phyloP scores from a whole-genome alignment of 306 rosid genomes.

The Pterocarpus macrocarpus region DNA sequence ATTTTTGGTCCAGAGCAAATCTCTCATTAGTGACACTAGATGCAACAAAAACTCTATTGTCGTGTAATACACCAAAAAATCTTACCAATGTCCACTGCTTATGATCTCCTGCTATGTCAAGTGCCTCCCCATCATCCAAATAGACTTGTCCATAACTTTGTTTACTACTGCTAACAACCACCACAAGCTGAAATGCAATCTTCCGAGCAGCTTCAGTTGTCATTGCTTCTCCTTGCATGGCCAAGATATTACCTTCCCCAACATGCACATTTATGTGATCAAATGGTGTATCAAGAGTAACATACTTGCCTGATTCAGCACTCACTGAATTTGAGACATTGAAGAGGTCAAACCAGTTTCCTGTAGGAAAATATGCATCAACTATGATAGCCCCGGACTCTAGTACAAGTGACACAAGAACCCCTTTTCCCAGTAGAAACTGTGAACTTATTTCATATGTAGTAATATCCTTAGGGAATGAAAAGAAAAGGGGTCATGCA shows the following conservation, averaged over 20 bases:
- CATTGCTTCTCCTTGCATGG: slow-evolving; percentile 79
- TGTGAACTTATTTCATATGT: slow-evolving; percentile 78
- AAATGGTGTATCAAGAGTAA: slow-evolving; percentile 71
- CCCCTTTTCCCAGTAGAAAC: slow-evolving; percentile 77
- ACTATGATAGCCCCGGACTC: slow-evolving; percentile 62
- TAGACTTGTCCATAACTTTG: slow-evolving; percentile 71
- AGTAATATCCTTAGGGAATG: slow-evolving; percentile 78
- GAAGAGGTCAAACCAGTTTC: slow-evolving; percentile 92
- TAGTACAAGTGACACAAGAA: slow-evolving; percentile 81
- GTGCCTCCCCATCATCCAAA: slow-evolving; percentile 80
- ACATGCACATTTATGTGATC: slow-evolving; percentile 84
- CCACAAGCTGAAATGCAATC: slow-evolving; percentile 71
- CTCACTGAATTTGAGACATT: slow-evolving; percentile 67
- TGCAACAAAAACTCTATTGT: slow-evolving; percentile 41
- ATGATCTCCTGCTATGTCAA: slow-evolving; percentile 62
- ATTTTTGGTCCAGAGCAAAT: slow-evolving; percentile 65
- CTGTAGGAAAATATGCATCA: slow-evolving; percentile 82
- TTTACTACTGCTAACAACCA: slow-evolving; percentile 51
- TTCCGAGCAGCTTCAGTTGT: slow-evolving; percentile 58
- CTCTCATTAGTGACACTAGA: slow-evolving; percentile 69
- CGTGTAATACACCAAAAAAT: slow-evolving; percentile 51
- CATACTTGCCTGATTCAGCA: slow-evolving; percentile 55
- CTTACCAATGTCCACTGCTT: slow-evolving; percentile 69
- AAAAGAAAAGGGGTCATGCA: slow-evolving; percentile 88
- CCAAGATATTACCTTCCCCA: slow-evolving; percentile 79